Base-by-base conservation (phyloP, 2,329 filamentous ascomycete species). In the Calonectria ilicicola region DNA sequence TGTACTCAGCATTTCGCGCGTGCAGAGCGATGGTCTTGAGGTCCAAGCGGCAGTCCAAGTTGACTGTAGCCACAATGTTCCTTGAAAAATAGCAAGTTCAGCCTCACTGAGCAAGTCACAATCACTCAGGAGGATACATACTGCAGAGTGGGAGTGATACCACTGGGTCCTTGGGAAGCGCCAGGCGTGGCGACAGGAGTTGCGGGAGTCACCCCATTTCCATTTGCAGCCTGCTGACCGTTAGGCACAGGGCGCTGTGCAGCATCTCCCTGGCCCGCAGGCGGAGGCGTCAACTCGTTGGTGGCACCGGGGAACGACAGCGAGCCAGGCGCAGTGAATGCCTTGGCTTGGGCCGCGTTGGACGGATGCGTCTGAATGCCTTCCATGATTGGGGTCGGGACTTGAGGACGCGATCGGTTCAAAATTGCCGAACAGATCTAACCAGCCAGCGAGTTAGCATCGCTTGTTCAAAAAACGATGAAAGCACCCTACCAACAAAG, bases 1-100 rank as follows among this genome's bases (percentile, higher is more conserved):
- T 98, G 90, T 98, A 98, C 89, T 98, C 97, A 76, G 97, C 97
- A 85, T 98, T 99, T 86, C 97, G 93, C 76, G 97, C 97, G 86
- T 99, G 97, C 84, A 98, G 91, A 80, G 97, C 97, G 84, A 99
- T 98, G 80, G 97, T 98, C 93, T 98, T 98, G 79, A 99, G 91
- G 84, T 99, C 97, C 87, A 98, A 89, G 80, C 96, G 96, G 87
- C 96, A 98, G 89, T 97, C 95, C 83, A 98, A 91, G 86, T 98
- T 98, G 89, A 98, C 97, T 80, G 97, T 99, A 79, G 97, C 96
- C 86, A 98, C 96, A 87, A 98, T 98, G 89, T 98, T 98, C 93
- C 95, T 97, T 95, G 73, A 82, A 75, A 77, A 82, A 72, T 81
- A 75, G 82, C 80, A 79, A 84, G 83, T 88, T 91, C 87, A 91